Base-by-base conservation (phyloP, 306 rosid species). In the Dalbergia cultrata region DNA sequence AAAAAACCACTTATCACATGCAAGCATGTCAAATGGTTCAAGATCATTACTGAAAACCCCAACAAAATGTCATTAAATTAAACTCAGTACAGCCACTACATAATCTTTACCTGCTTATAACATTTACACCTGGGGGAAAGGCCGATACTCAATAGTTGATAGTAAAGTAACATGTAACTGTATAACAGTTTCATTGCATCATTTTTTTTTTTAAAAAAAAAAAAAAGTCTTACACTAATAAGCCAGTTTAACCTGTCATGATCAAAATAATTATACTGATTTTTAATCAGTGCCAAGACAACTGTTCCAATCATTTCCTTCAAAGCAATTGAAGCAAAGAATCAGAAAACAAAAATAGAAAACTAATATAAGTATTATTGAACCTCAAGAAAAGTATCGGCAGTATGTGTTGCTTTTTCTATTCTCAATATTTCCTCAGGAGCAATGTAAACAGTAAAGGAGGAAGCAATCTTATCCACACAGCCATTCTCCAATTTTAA, bases 51-150 rank as follows among this genome's bases (percentile, higher is more conserved):
- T 50, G 72, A 67, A 22, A 79, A 62, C 35, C 72, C 58, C 73
- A 76, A 39, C 61, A 80, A 76, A 39, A 64, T 44, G 59, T 75
- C 67, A 35, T 26, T 62, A 70, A 74, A 76, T 22, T n/a, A 10
- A 21, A 13, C 74, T 59, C 37, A 45, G 71, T 13, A 62, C 9
- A 47, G 68, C 63, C 45, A 45, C 49, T 14, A 22, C 6, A 71
- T 18, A 75, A 47, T 35, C 21, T 10, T 39, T 13, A 59, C 54
- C 45, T 22, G 34, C 59, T 69, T 57, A 31, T 41, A 43, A 54
- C 54, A 67, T 63, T 45, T 56, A 33, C 76, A 41, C 19, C 19
- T 16, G 19, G 41, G 7, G 7, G 5, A 37, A 26, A 37, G 41
- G 31, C 2, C 2, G 31, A 26, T 26, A 26, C 31, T 37, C 6